Conservation (phyloP, 352 stramenopile genomes). For the Phytophthora agathidicida region DNA sequence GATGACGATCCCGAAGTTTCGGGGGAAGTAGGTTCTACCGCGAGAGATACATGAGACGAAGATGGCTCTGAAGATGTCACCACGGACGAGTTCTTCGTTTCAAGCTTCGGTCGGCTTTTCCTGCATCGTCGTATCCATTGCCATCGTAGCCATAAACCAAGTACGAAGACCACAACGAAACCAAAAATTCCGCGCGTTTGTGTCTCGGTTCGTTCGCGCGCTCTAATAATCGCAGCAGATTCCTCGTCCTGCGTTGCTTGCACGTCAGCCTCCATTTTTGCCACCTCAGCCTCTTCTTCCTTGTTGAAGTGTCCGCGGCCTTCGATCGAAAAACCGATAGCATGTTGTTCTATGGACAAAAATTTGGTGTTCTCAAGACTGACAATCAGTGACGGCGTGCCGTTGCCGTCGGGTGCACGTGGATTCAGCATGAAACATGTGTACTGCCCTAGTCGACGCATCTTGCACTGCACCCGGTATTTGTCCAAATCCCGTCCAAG, state of each 20-base stretch:
- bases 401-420: conserved; percentile 36
- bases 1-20: conserved; percentile 30
- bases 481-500: conserved; percentile 66
- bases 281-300: conserved; percentile 64
- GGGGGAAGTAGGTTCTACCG: conserved; percentile 23
- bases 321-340: conserved; percentile 83
- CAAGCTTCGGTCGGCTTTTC: conserved; percentile 26
- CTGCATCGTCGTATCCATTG: conserved; percentile 37
- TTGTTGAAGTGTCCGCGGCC: conserved; percentile 58
- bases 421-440: conserved; percentile 73
- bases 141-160: conserved; percentile 40
- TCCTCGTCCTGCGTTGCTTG: conserved; percentile 42
- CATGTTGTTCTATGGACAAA: conserved; percentile 63
- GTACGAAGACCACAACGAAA: conserved; percentile 18
- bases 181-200: conserved; percentile 27
- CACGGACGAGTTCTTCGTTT: conserved; percentile 25
- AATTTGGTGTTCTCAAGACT: conserved; percentile 68
- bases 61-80: conserved; percentile 2
- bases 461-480: conserved; percentile 74
- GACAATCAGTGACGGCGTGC: conserved; percentile 58
- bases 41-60: conserved; percentile 26
- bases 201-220: conserved; percentile 26
- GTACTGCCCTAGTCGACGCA: conserved; percentile 59
- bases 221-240: conserved; percentile 31
- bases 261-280: conserved; percentile 51